Evolutionary conservation across 495 filamentous ascomycete genomes (phyloP).

Genomic region (Neurospora tetraspora): DNA sequence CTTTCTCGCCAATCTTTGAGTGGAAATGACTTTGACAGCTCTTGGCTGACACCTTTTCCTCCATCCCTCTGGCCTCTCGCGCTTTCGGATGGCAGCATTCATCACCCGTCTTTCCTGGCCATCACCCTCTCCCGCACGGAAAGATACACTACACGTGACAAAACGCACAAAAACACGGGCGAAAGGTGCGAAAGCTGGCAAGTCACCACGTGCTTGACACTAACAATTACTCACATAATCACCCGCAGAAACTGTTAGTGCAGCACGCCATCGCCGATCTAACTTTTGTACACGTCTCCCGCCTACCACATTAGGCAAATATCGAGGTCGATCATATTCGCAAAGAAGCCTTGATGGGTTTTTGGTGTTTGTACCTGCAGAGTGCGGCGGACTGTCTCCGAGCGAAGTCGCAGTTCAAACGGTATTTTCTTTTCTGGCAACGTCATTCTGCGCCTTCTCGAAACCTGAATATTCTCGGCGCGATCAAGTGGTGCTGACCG

Average conservation of each 20-base stretch:
- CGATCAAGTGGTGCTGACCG: neutral
- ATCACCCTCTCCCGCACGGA: neutral
- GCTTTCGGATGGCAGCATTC: neutral
- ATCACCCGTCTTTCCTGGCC: neutral
- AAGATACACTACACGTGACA: neutral
- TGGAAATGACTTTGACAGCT: neutral
- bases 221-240: neutral
- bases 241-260: neutral
- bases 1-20: neutral
- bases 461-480: neutral
- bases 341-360: neutral
- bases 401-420: neutral
- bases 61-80: neutral
- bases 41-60: neutral
- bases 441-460: neutral
- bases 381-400: neutral
- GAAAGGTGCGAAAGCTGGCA: neutral
- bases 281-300: neutral
- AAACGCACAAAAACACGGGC: neutral
- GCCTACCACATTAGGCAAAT: neutral
- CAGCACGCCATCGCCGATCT: neutral
- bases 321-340: neutral
- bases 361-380: neutral
- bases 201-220: neutral
- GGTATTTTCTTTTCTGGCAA: neutral